Conservation (phyloP, 305 asterid genomes). For the Solanum hybrid region DNA sequence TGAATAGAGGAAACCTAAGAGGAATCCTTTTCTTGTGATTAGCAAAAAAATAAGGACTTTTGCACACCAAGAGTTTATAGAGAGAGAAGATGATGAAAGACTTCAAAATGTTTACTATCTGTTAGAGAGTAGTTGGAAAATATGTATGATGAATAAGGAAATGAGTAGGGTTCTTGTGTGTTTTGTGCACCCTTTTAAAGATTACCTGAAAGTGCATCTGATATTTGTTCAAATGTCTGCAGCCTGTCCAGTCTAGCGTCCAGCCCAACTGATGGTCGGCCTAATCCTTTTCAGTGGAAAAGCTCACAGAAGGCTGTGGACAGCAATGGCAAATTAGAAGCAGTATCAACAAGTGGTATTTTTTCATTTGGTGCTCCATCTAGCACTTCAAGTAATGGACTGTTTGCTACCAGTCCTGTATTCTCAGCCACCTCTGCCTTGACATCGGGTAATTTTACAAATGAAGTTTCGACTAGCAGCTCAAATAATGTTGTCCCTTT, state of each 20-base stretch:
- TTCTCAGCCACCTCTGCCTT: constrained; percentile 3
- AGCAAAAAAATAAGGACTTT: neutral
- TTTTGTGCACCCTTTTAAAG: neutral
- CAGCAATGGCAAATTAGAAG: constrained; percentile 5
- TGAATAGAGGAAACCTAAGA: neutral
- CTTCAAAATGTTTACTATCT: neutral
- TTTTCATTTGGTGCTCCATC: neutral
- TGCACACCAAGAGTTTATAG: neutral
- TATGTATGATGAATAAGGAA: neutral
- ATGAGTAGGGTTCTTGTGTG: neutral
- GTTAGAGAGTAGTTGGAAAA: neutral
- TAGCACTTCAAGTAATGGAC: constrained; percentile 6
- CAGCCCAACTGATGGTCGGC: neutral
- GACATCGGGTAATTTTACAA: neutral
- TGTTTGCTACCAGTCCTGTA: constrained; percentile 2
- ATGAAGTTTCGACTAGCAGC: constrained; percentile 27
- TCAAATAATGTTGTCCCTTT: constrained; percentile 36
- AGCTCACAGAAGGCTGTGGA: constrained; percentile 1
- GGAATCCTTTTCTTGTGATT: neutral
- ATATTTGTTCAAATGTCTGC: constrained; percentile 2
- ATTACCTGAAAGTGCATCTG: neutral
- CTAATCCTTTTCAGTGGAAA: neutral
- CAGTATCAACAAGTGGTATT: constrained; percentile 5
- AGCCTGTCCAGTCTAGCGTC: constrained; percentile 1
- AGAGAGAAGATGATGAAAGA: neutral